These are phyloP conservation scores for Amaranthus cruentus DNA, from an alignment of 148 eudicot species.

Conservation along the genomic window DNA sequence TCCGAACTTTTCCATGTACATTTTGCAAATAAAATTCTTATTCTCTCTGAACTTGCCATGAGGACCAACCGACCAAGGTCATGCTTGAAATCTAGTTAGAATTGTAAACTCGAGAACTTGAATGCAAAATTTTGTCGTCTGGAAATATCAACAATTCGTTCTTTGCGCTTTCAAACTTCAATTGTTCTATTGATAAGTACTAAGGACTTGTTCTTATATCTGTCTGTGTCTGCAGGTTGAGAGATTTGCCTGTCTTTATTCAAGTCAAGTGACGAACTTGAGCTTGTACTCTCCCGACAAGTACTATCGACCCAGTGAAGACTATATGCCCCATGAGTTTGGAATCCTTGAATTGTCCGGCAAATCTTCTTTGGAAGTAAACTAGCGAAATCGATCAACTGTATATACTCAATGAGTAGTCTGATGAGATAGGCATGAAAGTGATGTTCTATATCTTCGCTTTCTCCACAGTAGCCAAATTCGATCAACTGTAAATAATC, in stretches of 20 bases:
- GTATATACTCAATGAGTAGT: slow-evolving; percentile 3
- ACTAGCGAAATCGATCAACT: not conserved
- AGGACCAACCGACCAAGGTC: too few relatives aligned
- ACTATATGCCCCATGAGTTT: slow-evolving; percentile 93
- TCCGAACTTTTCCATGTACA: not conserved
- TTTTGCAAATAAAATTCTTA: too few relatives aligned
- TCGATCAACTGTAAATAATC: too few relatives aligned
- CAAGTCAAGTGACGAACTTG: slow-evolving; percentile 85
- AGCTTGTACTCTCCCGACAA: slow-evolving; percentile 90
- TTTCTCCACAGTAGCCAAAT: not conserved
- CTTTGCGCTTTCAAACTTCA: not conserved
- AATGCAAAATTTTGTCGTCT: too few relatives aligned
- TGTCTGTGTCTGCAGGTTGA: slow-evolving; percentile 60
- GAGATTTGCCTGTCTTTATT: slow-evolving; percentile 93
- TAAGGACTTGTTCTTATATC: not conserved
- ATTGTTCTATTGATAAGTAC: not conserved
- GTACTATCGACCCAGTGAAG: slow-evolving; percentile 95
- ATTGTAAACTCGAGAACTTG: too few relatives aligned
- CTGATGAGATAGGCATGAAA: slow-evolving; percentile 8
- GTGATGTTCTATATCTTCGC: not conserved
- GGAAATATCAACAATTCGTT: too few relatives aligned
- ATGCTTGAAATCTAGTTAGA: too few relatives aligned
- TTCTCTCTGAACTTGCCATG: too few relatives aligned
- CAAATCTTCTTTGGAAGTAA: slow-evolving; percentile 15
- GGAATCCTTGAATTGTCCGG: slow-evolving; percentile 47